phyloP scores from a whole-genome alignment of 2,329 filamentous ascomycete species.

The Sarocladiaceae sp. region DNA sequence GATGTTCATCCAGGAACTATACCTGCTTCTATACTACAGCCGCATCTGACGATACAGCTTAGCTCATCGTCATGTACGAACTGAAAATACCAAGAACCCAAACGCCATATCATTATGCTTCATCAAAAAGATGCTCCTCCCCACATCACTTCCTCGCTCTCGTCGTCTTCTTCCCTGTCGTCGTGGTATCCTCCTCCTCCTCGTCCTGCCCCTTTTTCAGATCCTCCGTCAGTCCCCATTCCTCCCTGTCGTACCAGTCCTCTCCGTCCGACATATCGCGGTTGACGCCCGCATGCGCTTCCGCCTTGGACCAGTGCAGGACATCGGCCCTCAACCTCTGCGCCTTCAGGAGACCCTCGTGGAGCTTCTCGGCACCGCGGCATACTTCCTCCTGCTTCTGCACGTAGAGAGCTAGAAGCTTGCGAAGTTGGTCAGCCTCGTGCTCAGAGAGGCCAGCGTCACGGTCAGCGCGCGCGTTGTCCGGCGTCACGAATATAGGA shows the following conservation, averaged over 20 bases:
- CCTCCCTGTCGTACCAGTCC: slow-evolving; percentile 81
- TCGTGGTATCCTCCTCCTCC: slow-evolving; percentile 67
- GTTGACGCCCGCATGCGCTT: slow-evolving; percentile 61
- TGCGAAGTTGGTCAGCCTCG: slow-evolving; percentile 74
- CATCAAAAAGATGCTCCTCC: not conserved
- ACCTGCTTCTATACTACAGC: too few relatives aligned
- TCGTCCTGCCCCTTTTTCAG: slow-evolving; percentile 77
- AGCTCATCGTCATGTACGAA: too few relatives aligned
- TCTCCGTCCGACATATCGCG: slow-evolving; percentile 80
- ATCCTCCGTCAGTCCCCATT: slow-evolving; percentile 69
- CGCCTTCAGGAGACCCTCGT: slow-evolving; percentile 64
- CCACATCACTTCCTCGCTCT: not conserved
- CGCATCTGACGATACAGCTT: too few relatives aligned
- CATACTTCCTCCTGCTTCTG: slow-evolving; percentile 84
- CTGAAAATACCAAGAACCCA: not conserved
- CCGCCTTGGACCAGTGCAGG: slow-evolving; percentile 69
- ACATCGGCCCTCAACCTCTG: slow-evolving; percentile 67
- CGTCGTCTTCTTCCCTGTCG: slow-evolving; percentile 52
- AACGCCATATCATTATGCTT: not conserved
- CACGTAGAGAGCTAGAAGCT: slow-evolving; percentile 67
- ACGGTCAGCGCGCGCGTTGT: slow-evolving; percentile 56
- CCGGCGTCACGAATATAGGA: slow-evolving; percentile 65
- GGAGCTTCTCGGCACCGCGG: slow-evolving; percentile 60
- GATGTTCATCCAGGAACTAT: too few relatives aligned
- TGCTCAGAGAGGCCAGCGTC: slow-evolving; percentile 64